These are phyloP conservation scores for Zygosaccharomyces gambellarensis DNA, from an alignment of 805 yeast genomes.

Conservation along the genomic window DNA sequence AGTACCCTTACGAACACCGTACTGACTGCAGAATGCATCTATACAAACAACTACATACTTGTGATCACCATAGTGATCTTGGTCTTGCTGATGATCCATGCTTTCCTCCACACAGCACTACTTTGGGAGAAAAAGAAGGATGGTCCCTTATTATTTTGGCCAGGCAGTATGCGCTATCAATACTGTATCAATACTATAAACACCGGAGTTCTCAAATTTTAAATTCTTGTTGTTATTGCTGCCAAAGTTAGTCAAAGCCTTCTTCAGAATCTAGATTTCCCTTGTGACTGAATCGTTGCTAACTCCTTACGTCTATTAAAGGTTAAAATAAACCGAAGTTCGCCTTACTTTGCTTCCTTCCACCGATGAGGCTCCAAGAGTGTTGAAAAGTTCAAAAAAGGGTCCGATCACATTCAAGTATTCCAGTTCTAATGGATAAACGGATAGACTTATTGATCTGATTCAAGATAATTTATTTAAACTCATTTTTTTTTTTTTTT, in stretches of 20 bases:
- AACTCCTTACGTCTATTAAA: neutral
- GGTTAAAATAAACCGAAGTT: neutral
- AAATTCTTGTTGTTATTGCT: no score
- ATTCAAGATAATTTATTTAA: neutral
- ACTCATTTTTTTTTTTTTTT: neutral
- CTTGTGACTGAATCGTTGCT: neutral
- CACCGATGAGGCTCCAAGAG: neutral
- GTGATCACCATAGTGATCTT: neutral
- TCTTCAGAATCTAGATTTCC: neutral
- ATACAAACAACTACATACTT: slow-evolving; percentile 7
- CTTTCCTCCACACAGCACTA: neutral
- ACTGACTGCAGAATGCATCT: slow-evolving; percentile 9
- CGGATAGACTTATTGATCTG: neutral
- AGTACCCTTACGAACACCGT: slow-evolving; percentile 3
- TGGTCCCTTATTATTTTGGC: neutral
- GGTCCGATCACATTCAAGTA: neutral
- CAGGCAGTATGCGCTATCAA: no score
- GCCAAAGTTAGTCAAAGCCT: neutral
- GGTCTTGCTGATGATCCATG: slow-evolving; percentile 1
- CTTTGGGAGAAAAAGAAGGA: neutral
- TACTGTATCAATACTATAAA: neutral
- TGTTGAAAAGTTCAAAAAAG: neutral
- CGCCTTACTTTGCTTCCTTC: neutral
- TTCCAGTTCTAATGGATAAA: neutral
- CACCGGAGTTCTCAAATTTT: neutral